Conservation (phyloP, 2,329 filamentous ascomycete genomes). For the Verticillium longisporum region DNA sequence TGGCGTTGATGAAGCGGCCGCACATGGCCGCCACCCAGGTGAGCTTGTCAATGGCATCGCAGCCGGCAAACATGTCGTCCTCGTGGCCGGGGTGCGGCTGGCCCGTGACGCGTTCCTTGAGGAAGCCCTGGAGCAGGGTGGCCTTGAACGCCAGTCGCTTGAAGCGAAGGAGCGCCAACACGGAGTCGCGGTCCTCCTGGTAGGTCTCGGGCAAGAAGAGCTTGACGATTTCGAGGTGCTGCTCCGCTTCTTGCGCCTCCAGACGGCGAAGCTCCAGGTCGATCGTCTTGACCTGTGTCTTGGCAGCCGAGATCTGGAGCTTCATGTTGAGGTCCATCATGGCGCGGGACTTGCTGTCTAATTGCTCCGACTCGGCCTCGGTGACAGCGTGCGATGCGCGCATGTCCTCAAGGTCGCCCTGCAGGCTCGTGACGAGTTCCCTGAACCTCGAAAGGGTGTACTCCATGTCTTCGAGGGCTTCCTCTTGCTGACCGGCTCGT, state of each 20-base stretch:
- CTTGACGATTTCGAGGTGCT: conserved; percentile 84
- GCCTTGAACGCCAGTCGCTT: conserved; percentile 86
- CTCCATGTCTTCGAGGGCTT: conserved; percentile 77
- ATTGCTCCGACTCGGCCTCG: conserved; percentile 85
- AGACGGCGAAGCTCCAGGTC: conserved; percentile 82
- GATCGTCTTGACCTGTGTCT: conserved; percentile 90
- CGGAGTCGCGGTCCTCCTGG: conserved; percentile 72
- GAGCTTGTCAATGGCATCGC: conserved; percentile 78
- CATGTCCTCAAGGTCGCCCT: conserved; percentile 86
- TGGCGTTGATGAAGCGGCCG: conserved; percentile 73
- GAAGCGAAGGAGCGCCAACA: conserved; percentile 83
- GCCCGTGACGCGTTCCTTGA: conserved; percentile 70
- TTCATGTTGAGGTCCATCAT: conserved; percentile 98
- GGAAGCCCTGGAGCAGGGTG: conserved; percentile 66
- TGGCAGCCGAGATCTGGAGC: conserved; percentile 80
- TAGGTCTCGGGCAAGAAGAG: conserved; percentile 84
- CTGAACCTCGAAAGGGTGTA: conserved; percentile 85
- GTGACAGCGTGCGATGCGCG: conserved; percentile 86
- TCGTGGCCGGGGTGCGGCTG: conserved; percentile 59
- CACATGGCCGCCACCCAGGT: conserved; percentile 79
- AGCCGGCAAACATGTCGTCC: conserved; percentile 73
- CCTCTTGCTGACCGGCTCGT: conserved; percentile 68
- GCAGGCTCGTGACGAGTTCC: conserved; percentile 78
- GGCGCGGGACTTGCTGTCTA: conserved; percentile 79
- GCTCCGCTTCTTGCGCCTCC: conserved; percentile 80